phyloP scores from a whole-genome alignment of 441 rosid species.

The Erodium trifolium region DNA sequence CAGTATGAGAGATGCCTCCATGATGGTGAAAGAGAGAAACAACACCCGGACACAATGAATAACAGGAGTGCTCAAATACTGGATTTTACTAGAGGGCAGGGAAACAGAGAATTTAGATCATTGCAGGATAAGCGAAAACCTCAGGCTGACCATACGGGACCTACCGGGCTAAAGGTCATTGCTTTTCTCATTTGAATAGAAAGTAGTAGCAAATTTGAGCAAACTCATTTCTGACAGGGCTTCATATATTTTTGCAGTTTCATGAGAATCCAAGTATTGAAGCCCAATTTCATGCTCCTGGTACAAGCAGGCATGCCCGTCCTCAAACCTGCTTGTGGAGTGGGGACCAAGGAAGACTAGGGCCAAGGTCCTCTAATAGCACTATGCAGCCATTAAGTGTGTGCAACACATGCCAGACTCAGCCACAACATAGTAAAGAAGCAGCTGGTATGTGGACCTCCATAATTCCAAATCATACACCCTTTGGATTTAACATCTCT shows the following conservation, averaged over 20 bases:
- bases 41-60: constrained; percentile 26
- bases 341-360: constrained; percentile 27
- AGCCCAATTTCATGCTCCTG: constrained; percentile 34
- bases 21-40: constrained; percentile 45
- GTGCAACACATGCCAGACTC: constrained; percentile 43
- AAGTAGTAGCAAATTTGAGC: constrained; percentile 30
- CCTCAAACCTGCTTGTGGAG: constrained; percentile 36
- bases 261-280: constrained; percentile 37
- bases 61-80: constrained; percentile 29
- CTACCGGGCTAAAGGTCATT: constrained; percentile 33
- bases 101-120: constrained; percentile 30
- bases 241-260: constrained; percentile 29
- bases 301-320: constrained; percentile 31
- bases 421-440: constrained; percentile 41
- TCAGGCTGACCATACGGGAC: constrained; percentile 28
- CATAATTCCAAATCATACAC: constrained; percentile 33
- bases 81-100: constrained; percentile 40
- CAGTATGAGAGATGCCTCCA: constrained; percentile 89
- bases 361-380: constrained; percentile 30
- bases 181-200: constrained; percentile 32
- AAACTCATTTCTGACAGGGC: constrained; percentile 30
- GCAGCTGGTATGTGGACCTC: constrained; percentile 39
- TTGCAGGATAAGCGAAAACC: constrained; percentile 35
- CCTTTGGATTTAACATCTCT: constrained; percentile 32
- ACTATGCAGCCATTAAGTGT: constrained; percentile 30